Evolutionary conservation across 345 rosid genomes (phyloP).

Genomic region (Arabidopsis arenosa): DNA sequence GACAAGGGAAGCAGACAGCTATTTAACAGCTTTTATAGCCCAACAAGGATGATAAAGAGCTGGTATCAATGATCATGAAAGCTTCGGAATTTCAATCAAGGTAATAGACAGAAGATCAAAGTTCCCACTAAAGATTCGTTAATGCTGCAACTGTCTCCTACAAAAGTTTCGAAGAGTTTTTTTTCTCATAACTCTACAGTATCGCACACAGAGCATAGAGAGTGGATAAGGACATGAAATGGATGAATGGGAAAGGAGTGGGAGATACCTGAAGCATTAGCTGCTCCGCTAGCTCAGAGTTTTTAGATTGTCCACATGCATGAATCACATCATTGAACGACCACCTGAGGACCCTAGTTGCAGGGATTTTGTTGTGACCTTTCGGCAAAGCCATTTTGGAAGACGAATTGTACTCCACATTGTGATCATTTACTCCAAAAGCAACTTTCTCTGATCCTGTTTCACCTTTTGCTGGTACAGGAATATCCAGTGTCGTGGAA

Average conservation of each 20-base stretch:
- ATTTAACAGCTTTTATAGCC: slow-evolving; percentile 7
- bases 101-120: neutral
- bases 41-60: slow-evolving; percentile 19
- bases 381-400: slow-evolving; percentile 35
- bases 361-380: slow-evolving; percentile 35
- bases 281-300: slow-evolving; percentile 67
- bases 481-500: slow-evolving; percentile 71
- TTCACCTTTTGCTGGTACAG: slow-evolving; percentile 59
- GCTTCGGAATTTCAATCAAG: slow-evolving; percentile 8
- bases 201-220: neutral
- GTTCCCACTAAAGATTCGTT: neutral
- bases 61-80: slow-evolving; percentile 22
- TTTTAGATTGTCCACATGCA: slow-evolving; percentile 64
- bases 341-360: slow-evolving; percentile 50
- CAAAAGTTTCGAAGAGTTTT: neutral
- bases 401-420: slow-evolving; percentile 34
- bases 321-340: slow-evolving; percentile 69
- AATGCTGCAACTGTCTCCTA: slow-evolving; percentile 1
- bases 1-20: slow-evolving; percentile 3
- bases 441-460: slow-evolving; percentile 46
- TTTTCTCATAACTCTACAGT: slow-evolving; percentile 12
- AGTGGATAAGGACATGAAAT: slow-evolving; percentile 21
- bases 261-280: slow-evolving; percentile 71
- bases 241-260: slow-evolving; percentile 4
- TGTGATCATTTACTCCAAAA: slow-evolving; percentile 42